A percentile compares a stretch with the other conserved stretches of the same genome.
Conservation (phyloP, 768 basidiomycete genomes). For the Tricholoma flavovirens region DNA sequence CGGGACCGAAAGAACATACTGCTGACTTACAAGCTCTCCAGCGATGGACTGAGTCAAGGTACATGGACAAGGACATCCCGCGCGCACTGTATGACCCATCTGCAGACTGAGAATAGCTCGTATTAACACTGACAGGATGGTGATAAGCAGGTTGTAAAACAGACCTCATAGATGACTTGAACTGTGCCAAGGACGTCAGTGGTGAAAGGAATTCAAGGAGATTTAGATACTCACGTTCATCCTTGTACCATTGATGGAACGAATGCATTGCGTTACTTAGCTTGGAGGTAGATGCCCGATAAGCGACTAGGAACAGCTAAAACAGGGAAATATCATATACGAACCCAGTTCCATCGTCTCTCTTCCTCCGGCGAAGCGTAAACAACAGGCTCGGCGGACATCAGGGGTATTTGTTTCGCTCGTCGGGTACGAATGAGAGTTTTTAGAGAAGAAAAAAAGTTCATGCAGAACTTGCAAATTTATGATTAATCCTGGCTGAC, state of each 20-base stretch:
- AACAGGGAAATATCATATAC: background rate
- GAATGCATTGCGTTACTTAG: slow-evolving; percentile 28
- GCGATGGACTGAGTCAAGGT: slow-evolving; percentile 32
- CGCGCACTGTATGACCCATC: slow-evolving; percentile 37
- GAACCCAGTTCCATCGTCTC: slow-evolving; percentile 20
- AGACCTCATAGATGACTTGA: slow-evolving; percentile 3
- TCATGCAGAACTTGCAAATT: background rate
- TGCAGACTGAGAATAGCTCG: background rate
- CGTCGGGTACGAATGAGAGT: background rate
- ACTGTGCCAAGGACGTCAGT: background rate
- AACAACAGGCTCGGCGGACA: background rate
- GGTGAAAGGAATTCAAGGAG: background rate
- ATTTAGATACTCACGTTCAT: slow-evolving; percentile 12
- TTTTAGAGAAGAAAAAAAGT: background rate
- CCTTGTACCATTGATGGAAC: slow-evolving; percentile 41
- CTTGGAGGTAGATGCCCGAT: slow-evolving; percentile 8
- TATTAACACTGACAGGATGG: background rate
- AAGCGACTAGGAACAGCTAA: background rate
- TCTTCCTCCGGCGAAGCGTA: slow-evolving; percentile 17
- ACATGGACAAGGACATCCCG: slow-evolving; percentile 38
- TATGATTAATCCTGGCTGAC: background rate
- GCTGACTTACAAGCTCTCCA: slow-evolving; percentile 34
- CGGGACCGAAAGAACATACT: background rate
- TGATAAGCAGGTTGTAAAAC: background rate
- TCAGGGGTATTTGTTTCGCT: background rate